Evolutionary conservation across 2,329 filamentous ascomycete species (phyloP), one percentile per base, ranked within the genome.

Genomic region (Phaeosphaeriaceae sp.): DNA sequence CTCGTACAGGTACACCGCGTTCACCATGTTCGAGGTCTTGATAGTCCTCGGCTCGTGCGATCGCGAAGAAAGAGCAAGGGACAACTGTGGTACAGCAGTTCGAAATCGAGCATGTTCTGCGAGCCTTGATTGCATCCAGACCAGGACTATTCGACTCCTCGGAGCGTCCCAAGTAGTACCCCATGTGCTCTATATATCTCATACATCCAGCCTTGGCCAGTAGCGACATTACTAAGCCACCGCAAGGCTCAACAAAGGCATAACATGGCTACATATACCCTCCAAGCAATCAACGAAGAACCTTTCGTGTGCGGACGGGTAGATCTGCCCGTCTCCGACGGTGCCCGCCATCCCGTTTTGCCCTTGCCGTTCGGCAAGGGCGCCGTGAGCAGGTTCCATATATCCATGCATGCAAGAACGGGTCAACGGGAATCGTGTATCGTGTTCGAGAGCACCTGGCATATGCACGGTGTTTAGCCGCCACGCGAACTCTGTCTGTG

Each of bases 371-470:
- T 15, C 31, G 31, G 31, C 15, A 48, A 13, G 47, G 47, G 17
- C 47, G 24, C 25, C 25, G 25, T 20, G 31, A 48, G 19, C 27
- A 27, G 6, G 24, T 2, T 50, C 40, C 33, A 58, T 61, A 46
- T 53, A 58, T 51, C 19, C 52, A n/a, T 51, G 48, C 51, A 53
- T 53, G 54, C 33, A 19, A 49, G 31, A 44, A 46, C 54, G 52
- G 56, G 49, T 48, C 49, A 62, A 56, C 57, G 47, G 60, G 46
- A 50, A 60, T 51, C 31, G 31, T 54, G 54, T 51, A 48, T 57
- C 33, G 33, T 53, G 20, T 27, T 40, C 15, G 47, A 33, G 20
- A 33, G 13, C 17, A 49, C 25, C 25, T 27, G 31, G 47, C 25
- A 36, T 45, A 49, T 33, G 24, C 42, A 24, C 10, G 21, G 6